These are phyloP conservation scores for Rhodofomes roseus DNA, from an alignment of 1,284 basidiomycete species.

Conservation along the genomic window DNA sequence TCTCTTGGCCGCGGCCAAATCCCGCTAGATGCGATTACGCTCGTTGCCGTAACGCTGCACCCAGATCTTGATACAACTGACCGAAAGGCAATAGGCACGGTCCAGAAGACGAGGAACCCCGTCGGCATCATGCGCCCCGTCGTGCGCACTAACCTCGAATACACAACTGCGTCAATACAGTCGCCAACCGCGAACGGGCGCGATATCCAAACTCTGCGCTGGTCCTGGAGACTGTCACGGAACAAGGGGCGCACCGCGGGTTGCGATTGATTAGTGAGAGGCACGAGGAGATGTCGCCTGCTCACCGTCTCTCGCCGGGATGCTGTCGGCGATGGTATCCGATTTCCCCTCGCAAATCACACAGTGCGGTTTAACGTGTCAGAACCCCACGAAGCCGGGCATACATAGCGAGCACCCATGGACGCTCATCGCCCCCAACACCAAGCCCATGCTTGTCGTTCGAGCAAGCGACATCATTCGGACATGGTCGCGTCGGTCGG, in stretches of 20 bases:
- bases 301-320: background rate
- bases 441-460: too few relatives aligned
- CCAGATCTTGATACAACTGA: slow-evolving; percentile 1
- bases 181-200: background rate
- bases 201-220: background rate
- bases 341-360: too few relatives aligned
- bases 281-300: background rate
- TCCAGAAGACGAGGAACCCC: background rate
- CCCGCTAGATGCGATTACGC: background rate
- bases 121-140: background rate
- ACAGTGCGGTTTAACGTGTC: background rate
- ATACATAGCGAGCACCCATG: background rate
- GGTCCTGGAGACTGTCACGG: background rate
- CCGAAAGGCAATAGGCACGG: background rate
- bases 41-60: background rate
- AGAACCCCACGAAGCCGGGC: background rate
- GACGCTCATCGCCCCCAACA: background rate
- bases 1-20: background rate
- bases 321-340: background rate
- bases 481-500: background rate
- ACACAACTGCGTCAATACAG: background rate
- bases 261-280: background rate
- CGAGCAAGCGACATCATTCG: background rate
- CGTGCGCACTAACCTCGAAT: background rate
- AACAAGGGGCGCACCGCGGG: background rate